Percentiles rank a stretch among this genome's conserved stretches.
Evolutionary conservation across 768 basidiomycete species (phyloP).

Genomic region (Suillus spraguei): DNA sequence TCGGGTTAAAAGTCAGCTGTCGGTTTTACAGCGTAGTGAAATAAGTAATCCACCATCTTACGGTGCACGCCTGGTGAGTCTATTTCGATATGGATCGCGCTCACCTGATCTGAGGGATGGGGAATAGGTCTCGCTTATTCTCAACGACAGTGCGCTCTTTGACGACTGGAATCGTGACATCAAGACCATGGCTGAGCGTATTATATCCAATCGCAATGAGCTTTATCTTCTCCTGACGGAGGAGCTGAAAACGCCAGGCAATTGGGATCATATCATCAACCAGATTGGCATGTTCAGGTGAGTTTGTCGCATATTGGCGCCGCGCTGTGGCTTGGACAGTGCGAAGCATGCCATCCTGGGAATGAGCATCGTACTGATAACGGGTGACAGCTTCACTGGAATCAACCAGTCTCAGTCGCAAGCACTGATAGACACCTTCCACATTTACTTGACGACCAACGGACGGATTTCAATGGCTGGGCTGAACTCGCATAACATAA

Average conservation of each 20-base stretch:
- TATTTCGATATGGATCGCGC: slow-evolving; percentile 6
- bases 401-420: slow-evolving; percentile 67
- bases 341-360: neutral
- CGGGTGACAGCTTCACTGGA: slow-evolving; percentile 73
- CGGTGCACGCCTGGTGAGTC: slow-evolving; percentile 82
- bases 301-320: slow-evolving; percentile 16
- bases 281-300: slow-evolving; percentile 99
- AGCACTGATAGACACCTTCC: slow-evolving; percentile 67
- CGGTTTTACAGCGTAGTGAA: slow-evolving; percentile 89
- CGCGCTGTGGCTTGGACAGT: neutral
- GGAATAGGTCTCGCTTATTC: slow-evolving; percentile 71
- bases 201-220: slow-evolving; percentile 88
- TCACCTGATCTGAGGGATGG: slow-evolving; percentile 6
- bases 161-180: slow-evolving; percentile 92
- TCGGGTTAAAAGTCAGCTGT: slow-evolving; percentile 81
- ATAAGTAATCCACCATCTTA: slow-evolving; percentile 95
- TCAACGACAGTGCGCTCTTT: slow-evolving; percentile 75
- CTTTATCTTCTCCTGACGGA: slow-evolving; percentile 61
- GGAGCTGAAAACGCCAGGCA: slow-evolving; percentile 83
- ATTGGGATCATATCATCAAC: slow-evolving; percentile 93
- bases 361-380: slow-evolving; percentile 17
- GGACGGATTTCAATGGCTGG: slow-evolving; percentile 96
- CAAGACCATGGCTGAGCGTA: slow-evolving; percentile 88
- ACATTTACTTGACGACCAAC: slow-evolving; percentile 85
- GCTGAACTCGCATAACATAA: slow-evolving; percentile 78